phyloP scores from a whole-genome alignment of 371 early-diverging fungal genomes.

The Cladochytrium tenue region DNA sequence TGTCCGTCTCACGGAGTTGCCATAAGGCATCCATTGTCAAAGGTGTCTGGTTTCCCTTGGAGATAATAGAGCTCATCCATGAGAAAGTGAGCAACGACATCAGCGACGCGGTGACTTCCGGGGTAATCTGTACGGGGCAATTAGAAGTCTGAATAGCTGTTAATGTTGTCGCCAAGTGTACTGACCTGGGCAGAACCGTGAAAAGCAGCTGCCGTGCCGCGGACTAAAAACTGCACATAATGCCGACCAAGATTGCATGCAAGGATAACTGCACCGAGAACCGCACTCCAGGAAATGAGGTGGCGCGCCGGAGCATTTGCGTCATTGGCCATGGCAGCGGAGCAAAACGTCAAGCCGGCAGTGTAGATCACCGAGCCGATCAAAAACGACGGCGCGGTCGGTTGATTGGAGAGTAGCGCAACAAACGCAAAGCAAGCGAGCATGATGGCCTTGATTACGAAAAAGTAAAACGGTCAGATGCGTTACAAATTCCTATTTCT shows the following conservation, averaged over 20 bases:
- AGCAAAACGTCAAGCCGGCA: neutral
- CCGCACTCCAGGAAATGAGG: neutral
- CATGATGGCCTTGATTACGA: neutral
- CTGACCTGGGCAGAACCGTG: neutral
- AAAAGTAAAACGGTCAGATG: neutral
- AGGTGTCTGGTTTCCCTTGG: constrained; percentile 58
- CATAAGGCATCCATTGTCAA: constrained; percentile 71
- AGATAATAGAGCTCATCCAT: constrained; percentile 77
- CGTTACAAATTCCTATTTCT: neutral
- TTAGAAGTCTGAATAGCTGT: neutral
- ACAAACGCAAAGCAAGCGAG: neutral
- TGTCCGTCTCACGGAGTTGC: constrained; percentile 62
- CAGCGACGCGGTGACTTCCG: constrained; percentile 55
- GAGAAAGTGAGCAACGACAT: constrained; percentile 68
- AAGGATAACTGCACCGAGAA: neutral
- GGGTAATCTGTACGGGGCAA: constrained; percentile 4
- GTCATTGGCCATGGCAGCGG: neutral
- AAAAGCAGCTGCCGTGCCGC: neutral
- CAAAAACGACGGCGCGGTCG: neutral
- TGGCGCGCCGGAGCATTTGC: neutral
- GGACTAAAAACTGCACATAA: neutral
- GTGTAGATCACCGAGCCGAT: neutral
- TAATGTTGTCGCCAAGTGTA: neutral
- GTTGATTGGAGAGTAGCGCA: neutral
- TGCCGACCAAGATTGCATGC: neutral